Evolutionary conservation across 1,139 yeast genomes (phyloP).

Genomic region (Arxiozyma bovina): DNA sequence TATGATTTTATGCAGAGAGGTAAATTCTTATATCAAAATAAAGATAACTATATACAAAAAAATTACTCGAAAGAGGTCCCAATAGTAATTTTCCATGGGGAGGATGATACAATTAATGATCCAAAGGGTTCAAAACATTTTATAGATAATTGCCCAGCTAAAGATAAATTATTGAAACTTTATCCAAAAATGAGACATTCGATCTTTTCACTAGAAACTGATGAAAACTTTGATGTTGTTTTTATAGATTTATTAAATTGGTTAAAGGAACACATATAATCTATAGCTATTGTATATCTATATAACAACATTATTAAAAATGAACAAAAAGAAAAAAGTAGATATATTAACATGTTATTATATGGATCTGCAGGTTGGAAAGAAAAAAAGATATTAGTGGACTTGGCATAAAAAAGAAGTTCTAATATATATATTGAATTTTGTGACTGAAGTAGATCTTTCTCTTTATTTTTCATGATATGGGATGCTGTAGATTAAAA

Average conservation of each 20-base stretch:
- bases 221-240: constrained; percentile 16
- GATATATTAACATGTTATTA: no score
- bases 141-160: constrained; percentile 27
- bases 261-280: constrained; percentile 10
- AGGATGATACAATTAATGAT: constrained; percentile 47
- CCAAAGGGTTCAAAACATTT: constrained; percentile 46
- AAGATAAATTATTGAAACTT: constrained; percentile 31
- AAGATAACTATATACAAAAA: constrained; percentile 36
- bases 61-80: constrained; percentile 40
- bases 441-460: no score
- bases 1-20: constrained; percentile 50
- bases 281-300: not conserved
- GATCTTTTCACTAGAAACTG: constrained; percentile 27
- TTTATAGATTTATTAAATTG: constrained; percentile 19
- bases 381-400: no score
- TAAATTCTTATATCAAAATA: constrained; percentile 17
- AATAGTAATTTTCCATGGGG: constrained; percentile 48
- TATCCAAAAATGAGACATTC: constrained; percentile 34
- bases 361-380: no score
- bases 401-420: no score
- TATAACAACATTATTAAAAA: not conserved
- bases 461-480: no score
- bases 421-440: no score
- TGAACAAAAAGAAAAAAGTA: no score
- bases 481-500: no score